phyloP scores from a whole-genome alignment of 352 stramenopile species.

The Pythium brassicae region DNA sequence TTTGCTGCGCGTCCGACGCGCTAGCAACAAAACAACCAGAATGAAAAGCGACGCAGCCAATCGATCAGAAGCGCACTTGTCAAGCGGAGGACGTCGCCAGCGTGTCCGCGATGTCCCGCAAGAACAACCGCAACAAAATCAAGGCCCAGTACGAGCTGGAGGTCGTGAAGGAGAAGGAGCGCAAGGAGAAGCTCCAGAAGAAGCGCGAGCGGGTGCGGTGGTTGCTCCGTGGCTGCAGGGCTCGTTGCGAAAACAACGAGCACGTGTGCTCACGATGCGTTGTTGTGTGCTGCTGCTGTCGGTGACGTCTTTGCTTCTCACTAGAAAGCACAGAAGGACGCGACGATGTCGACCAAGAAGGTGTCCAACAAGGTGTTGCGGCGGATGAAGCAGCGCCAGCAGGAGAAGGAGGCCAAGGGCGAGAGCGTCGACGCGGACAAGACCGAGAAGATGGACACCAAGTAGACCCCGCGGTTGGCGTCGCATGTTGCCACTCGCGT shows the following conservation, averaged over 20 bases:
- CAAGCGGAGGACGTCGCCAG: too few relatives aligned
- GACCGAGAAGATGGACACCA: constrained; percentile 48
- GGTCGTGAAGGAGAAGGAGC: constrained; percentile 48
- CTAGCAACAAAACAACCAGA: too few relatives aligned
- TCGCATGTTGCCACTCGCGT: background rate
- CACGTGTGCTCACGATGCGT: too few relatives aligned
- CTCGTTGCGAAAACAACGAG: too few relatives aligned
- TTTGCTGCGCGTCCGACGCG: too few relatives aligned
- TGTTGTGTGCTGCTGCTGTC: background rate
- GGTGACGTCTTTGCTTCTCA: too few relatives aligned
- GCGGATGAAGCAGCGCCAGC: constrained; percentile 52
- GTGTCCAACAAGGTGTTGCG: constrained; percentile 69
- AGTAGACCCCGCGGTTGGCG: constrained; percentile 19
- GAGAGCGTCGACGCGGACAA: constrained; percentile 29
- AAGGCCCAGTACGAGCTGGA: constrained; percentile 80
- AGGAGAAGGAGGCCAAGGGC: constrained; percentile 50
- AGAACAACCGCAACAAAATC: constrained; percentile 79
- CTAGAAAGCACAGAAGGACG: constrained; percentile 57
- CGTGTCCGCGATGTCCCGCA: constrained; percentile 50
- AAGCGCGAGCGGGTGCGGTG: constrained; percentile 55
- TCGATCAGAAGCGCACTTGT: too few relatives aligned
- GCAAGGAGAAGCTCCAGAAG: constrained; percentile 69
- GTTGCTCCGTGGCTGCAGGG: background rate
- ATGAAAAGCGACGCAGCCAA: too few relatives aligned
- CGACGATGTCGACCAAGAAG: constrained; percentile 56